These are phyloP conservation scores for Tarenaya hassleriana DNA, from an alignment of 345 rosid species.

Conservation along the genomic window DNA sequence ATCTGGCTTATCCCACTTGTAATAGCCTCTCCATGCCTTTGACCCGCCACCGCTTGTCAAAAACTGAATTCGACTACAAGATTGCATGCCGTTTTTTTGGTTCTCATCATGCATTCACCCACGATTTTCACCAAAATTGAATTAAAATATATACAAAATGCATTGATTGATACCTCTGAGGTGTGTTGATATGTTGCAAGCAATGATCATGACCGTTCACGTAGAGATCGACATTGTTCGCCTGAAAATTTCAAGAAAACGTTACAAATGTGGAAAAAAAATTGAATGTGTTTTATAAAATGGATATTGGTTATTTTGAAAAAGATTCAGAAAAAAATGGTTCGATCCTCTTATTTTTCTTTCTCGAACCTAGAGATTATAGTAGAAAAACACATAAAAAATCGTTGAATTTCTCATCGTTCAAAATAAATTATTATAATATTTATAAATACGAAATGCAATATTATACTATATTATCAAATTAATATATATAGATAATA, in stretches of 20 bases:
- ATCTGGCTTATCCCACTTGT: constrained; percentile 15
- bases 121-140: not conserved
- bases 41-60: constrained; percentile 45
- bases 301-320: too few species aligned
- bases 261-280: not conserved
- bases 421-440: too few species aligned
- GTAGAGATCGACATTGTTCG: constrained; percentile 38
- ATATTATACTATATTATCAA: not conserved
- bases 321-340: too few species aligned
- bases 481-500: constrained; percentile 7
- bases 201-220: constrained; percentile 61
- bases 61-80: constrained; percentile 31
- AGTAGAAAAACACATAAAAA: too few species aligned
- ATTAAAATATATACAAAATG: not conserved
- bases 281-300: not conserved
- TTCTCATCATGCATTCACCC: too few species aligned
- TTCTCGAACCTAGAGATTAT: too few species aligned
- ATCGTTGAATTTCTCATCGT: too few species aligned
- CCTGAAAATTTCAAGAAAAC: constrained; percentile 26
- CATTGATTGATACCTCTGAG: constrained; percentile 26
- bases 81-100: too few species aligned
- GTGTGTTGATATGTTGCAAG: constrained; percentile 42
- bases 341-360: too few species aligned
- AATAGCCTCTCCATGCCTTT: constrained; percentile 42
- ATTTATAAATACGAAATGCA: too few species aligned